Conservation (phyloP, 306 rosid genomes). For the Echinosophora koreensis region DNA sequence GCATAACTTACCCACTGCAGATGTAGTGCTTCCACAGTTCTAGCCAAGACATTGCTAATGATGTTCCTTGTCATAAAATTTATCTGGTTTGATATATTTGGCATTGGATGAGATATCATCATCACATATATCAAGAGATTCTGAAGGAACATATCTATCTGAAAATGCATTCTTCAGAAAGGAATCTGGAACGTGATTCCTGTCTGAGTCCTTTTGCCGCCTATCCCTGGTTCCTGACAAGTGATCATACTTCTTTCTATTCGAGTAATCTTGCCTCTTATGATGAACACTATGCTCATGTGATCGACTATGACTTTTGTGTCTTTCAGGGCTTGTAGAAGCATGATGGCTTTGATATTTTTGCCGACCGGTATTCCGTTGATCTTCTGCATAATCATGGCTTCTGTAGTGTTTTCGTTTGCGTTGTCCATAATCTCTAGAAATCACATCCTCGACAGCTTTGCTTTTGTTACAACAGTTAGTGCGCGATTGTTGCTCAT, state of each 20-base stretch:
- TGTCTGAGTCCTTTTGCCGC: slow-evolving; percentile 47
- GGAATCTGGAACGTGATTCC: slow-evolving; percentile 55
- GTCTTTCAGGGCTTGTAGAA: slow-evolving; percentile 67
- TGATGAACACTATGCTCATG: slow-evolving; percentile 48
- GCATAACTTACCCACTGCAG: slow-evolving; percentile 58
- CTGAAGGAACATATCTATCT: slow-evolving; percentile 80
- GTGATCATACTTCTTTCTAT: slow-evolving; percentile 46
- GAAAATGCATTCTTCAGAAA: slow-evolving; percentile 49
- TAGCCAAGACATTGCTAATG: slow-evolving; percentile 11
- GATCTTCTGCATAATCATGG: slow-evolving; percentile 52
- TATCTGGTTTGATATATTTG: slow-evolving; percentile 47
- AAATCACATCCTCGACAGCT: slow-evolving; percentile 43
- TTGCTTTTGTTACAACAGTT: slow-evolving; percentile 42
- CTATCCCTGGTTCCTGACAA: slow-evolving; percentile 54
- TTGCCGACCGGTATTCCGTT: slow-evolving; percentile 38
- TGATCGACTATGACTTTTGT: slow-evolving; percentile 52
- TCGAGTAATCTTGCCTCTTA: slow-evolving; percentile 53
- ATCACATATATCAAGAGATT: slow-evolving; percentile 53
- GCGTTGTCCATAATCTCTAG: slow-evolving; percentile 50
- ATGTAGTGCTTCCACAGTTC: slow-evolving; percentile 33
- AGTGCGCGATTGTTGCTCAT: slow-evolving; percentile 52
- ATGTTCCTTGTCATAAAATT: slow-evolving; percentile 32
- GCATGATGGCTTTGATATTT: slow-evolving; percentile 48
- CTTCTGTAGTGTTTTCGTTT: slow-evolving; percentile 48
- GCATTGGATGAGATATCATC: slow-evolving; percentile 52